Base-by-base conservation (phyloP, 2,329 filamentous ascomycete species). In the Phialemoniopsis sp. region DNA sequence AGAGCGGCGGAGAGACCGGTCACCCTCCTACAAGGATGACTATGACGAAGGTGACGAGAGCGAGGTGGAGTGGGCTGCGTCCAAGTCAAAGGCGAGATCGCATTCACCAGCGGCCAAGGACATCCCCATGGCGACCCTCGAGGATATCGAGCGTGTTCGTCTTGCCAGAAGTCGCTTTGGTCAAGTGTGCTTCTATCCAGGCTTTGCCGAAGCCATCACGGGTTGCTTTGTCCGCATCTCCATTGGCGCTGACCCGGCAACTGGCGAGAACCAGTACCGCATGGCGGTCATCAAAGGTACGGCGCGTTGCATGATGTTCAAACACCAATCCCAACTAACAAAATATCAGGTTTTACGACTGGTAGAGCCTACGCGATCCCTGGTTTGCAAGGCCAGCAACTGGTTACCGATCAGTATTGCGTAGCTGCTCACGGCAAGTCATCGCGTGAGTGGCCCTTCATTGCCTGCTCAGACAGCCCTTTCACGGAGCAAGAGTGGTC, bases 401-500 rank as follows among this genome's bases (percentile, higher is more conserved):
- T 95, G 53, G 78, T 87, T 26, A 95, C 89, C 0, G 89, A 95
- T 45, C 85, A 90, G 58, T 96, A 97, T 57, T 80, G 87, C 26
- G 70, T 83, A 39, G 82, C 87, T 32, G 82, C 88, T 8, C 86
- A 95, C 57, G 93, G 93, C 34, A 89, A 90, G 52, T 76, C 86
- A 0, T 78, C 89, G 55, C 85, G 85, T 58, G 82, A 90, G 29
- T 96, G 89, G 66, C 89, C 90, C 5, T 96, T 97, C 61, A 84
- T 93, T 45, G 84, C 85, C 46, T 90, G 91, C 57, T 97, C 93
- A 0, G 90, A 95, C 59, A 80, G 82, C 36, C 72, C 75, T 32
- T 87, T 97, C 55, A 87, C 85, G n/a, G 89, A 93, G 62, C 85
- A 88, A 68, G 93, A 98, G 58, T 87, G 88, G 64, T 82, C 83